These are phyloP conservation scores for Pachysandra terminalis DNA, from an alignment of 164 flowering plant species.

Conservation along the genomic window DNA sequence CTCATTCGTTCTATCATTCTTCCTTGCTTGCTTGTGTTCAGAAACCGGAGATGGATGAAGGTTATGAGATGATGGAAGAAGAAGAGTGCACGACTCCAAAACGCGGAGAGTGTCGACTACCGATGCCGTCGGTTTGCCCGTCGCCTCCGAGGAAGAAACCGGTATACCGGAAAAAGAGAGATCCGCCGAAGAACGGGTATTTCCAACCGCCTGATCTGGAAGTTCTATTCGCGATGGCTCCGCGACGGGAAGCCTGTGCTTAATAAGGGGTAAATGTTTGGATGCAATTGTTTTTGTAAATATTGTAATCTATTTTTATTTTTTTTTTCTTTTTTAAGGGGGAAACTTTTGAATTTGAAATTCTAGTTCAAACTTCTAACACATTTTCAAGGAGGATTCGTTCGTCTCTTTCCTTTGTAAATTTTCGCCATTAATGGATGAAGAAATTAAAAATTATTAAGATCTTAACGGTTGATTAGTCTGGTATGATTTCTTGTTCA, in stretches of 20 bases:
- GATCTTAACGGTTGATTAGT: too few relatives aligned
- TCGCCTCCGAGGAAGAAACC: conserved; percentile 46
- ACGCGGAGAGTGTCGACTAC: conserved; percentile 30
- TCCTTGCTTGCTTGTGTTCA: neutral
- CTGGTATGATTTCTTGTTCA: too few relatives aligned
- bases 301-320: neutral
- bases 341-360: neutral
- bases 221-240: conserved; percentile 27
- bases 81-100: conserved; percentile 52
- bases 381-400: too few relatives aligned
- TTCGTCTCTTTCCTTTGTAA: too few relatives aligned
- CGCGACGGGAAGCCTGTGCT: conserved; percentile 26
- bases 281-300: neutral
- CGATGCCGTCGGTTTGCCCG: conserved; percentile 29
- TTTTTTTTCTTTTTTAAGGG: too few relatives aligned
- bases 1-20: neutral
- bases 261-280: neutral
- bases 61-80: conserved; percentile 2
- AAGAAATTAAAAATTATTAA: too few relatives aligned
- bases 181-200: conserved; percentile 48
- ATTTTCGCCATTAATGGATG: too few relatives aligned
- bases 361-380: neutral
- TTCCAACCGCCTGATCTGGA: conserved; percentile 61
- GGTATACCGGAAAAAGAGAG: conserved; percentile 16
- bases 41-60: neutral